Evolutionary conservation across 768 basidiomycete species (phyloP).

Genomic region (Lactarius hengduanensis): DNA sequence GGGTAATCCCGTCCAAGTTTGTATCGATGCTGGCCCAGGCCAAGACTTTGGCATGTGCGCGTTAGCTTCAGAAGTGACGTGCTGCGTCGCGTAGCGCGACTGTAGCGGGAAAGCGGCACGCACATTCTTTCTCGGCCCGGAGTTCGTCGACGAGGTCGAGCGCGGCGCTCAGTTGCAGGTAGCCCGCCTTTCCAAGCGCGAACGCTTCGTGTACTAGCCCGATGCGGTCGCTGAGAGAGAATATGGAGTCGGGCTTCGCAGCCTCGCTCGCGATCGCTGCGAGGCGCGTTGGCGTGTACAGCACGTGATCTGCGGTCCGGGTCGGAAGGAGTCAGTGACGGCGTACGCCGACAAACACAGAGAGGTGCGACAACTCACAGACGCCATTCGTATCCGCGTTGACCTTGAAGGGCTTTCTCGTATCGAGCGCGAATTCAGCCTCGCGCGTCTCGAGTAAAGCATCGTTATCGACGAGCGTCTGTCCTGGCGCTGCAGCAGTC

Average conservation of each 20-base stretch:
- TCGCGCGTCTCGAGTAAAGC: conserved; percentile 69
- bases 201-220: conserved; percentile 86
- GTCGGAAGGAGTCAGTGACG: conserved; percentile 25
- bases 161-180: conserved; percentile 69
- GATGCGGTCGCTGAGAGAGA: conserved; percentile 80
- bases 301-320: conserved; percentile 63
- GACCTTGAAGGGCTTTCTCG: conserved; percentile 78
- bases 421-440: conserved; percentile 67
- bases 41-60: conserved; percentile 50
- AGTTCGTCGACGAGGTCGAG: conserved; percentile 71
- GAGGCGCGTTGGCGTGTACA: conserved; percentile 80
- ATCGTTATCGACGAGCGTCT: conserved; percentile 55
- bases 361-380: conserved; percentile 51
- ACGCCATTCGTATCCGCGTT: conserved; percentile 89
- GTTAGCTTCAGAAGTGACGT: conserved; percentile 9
- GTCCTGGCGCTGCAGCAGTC: conserved; percentile 57
- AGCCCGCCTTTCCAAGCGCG: conserved; percentile 81
- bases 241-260: conserved; percentile 57
- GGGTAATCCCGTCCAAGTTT: conserved; percentile 52
- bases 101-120: conserved; percentile 31
- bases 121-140: conserved; percentile 69
- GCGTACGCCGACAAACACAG: too few relatives aligned
- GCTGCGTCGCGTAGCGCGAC: neutral
- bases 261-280: conserved; percentile 78
- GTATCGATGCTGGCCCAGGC: conserved; percentile 74